Conservation (phyloP, 1,284 basidiomycete species). For the Ganoderma boninense region DNA sequence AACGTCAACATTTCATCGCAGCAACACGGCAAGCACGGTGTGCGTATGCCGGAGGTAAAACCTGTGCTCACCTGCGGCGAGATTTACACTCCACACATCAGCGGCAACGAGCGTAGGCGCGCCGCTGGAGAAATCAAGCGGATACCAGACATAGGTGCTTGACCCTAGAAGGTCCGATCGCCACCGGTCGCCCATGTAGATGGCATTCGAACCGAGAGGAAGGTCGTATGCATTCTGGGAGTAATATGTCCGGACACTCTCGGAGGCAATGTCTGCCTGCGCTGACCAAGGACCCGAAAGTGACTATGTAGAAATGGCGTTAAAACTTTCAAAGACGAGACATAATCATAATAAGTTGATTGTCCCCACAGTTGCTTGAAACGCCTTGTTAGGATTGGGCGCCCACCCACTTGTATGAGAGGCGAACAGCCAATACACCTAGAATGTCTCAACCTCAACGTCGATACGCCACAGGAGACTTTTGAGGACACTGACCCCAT, state of each 20-base stretch:
- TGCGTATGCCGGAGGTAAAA: not conserved
- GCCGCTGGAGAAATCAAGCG: conserved; percentile 62
- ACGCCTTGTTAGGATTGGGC: conserved; percentile 70
- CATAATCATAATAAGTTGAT: not conserved
- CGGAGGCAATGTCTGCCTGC: conserved; percentile 64
- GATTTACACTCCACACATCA: conserved; percentile 65
- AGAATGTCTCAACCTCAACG: not conserved
- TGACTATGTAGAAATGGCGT: conserved; percentile 45
- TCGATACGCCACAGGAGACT: not conserved
- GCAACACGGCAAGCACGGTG: not conserved
- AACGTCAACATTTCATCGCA: conserved; percentile 4
- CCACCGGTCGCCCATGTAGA: conserved; percentile 77
- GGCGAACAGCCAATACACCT: conserved; percentile 68
- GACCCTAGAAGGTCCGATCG: conserved; percentile 61
- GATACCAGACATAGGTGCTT: conserved; percentile 70
- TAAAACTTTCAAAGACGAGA: not conserved
- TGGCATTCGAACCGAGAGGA: conserved; percentile 55
- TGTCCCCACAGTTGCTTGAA: conserved; percentile 55
- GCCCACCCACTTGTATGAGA: conserved; percentile 69
- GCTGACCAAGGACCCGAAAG: conserved; percentile 65
- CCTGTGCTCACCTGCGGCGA: conserved; percentile 48
- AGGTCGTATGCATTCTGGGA: conserved; percentile 70
- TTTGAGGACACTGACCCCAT: conserved; percentile 49
- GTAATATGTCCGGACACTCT: conserved; percentile 61
- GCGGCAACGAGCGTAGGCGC: conserved; percentile 60